These are phyloP conservation scores for Juncus effusus DNA, from an alignment of 176 grass and related monocot genomes.

Conservation along the genomic window DNA sequence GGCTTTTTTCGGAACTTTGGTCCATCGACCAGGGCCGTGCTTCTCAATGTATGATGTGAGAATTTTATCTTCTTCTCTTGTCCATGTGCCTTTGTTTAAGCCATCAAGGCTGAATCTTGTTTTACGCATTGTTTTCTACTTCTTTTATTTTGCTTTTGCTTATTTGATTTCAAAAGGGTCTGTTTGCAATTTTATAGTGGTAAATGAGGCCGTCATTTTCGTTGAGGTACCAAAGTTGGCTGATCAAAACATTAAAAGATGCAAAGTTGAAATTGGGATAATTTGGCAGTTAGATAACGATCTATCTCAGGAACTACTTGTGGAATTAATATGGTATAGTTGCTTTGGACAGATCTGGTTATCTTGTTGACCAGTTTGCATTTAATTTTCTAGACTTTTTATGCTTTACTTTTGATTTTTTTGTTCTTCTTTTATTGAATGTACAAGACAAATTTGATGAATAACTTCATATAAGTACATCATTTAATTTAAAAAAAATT, in stretches of 20 bases:
- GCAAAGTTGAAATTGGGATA: slow-evolving; percentile 20
- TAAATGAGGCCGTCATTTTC: slow-evolving; percentile 14
- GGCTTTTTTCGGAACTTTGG: slow-evolving; percentile 31
- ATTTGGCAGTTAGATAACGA: slow-evolving; percentile 6
- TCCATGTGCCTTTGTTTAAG: slow-evolving; percentile 36
- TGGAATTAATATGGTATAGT: too few species aligned
- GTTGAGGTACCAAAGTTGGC: slow-evolving; percentile 4
- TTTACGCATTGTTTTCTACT: slow-evolving; percentile 7
- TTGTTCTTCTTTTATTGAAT: too few species aligned
- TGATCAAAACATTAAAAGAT: slow-evolving; percentile 7
- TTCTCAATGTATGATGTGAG: slow-evolving; percentile 26
- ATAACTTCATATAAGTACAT: too few species aligned
- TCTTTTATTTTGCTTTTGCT: not conserved
- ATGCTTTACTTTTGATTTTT: too few species aligned
- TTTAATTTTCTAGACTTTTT: too few species aligned
- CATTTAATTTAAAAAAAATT: too few species aligned
- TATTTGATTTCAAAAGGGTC: not conserved
- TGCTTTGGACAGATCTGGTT: too few species aligned
- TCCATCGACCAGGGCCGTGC: slow-evolving; percentile 31
- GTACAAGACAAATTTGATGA: too few species aligned
- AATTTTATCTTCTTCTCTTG: slow-evolving; percentile 30
- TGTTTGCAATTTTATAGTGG: slow-evolving; percentile 7
- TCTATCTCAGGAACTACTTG: too few species aligned
- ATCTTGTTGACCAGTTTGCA: too few species aligned
- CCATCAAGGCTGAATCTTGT: slow-evolving; percentile 7